Evolutionary conservation across 495 filamentous ascomycete species (phyloP), one percentile per base, ranked within the genome.

Genomic region (Xylaria curta): DNA sequence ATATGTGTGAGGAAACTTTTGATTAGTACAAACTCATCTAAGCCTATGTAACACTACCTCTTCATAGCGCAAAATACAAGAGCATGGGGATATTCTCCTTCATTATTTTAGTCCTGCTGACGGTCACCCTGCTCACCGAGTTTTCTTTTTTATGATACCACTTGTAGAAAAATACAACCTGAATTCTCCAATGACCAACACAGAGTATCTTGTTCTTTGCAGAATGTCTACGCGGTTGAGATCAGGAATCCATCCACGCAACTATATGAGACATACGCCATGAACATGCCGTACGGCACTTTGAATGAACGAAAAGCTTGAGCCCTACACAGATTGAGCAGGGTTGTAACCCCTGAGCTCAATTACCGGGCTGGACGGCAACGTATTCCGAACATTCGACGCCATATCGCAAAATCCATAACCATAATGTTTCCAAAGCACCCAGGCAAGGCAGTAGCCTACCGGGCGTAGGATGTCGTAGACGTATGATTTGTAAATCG

Each of bases 401-500:
- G 59, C 73, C 76, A 83, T 85, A 85, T 87, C 79, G 84, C 85
- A 87, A 86, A 86, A 85, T 81, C 80, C 81, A 79, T 88, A 88
- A 87, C 74, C 81, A 87, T 88, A 81, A 85, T 83, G 81, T 88
- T 84, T 88, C 86, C 87, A 88, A 89, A 81, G 81, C 86, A 80
- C 84, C 81, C 80, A 78, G 77, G 78, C 72, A 78, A 81, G 76
- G 83, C 83, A 81, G 83, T 84, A 85, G 81, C 81, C 83, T 81
- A 81, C 80, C 80, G 81, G 83, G 84, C 77, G 84, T 88, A 88
- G 86, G 85, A 88, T 88, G 85, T 84, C 75, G 62, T 78, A 76
- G 74, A 78, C 78, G 80, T 78, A 82, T 85, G 82, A 87, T 85
- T 80, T 79, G 78, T 82, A 82, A 86, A 81, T 83, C 84, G 82